A percentile compares a stretch with the other conserved stretches of the same genome.
Evolutionary conservation across 73 alveolate genomes (phyloP).

Genomic region (Diophrys sp.): DNA sequence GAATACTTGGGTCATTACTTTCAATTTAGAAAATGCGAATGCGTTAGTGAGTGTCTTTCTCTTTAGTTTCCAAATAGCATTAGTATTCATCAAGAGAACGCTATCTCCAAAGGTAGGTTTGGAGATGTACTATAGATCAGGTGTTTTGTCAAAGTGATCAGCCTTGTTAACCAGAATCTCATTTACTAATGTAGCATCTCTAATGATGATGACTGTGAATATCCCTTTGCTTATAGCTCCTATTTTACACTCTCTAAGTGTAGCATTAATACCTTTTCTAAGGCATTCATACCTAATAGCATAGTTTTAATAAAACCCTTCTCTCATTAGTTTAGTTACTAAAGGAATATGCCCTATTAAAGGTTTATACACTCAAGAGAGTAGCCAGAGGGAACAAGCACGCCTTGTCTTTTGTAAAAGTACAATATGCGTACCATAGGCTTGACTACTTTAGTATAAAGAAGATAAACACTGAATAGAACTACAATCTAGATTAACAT

Average conservation of each 20-base stretch:
- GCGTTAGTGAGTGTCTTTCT: neutral
- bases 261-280: neutral
- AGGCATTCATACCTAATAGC: neutral
- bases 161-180: neutral
- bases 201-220: neutral
- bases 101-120: neutral
- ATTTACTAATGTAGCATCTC: neutral
- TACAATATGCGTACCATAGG: no score
- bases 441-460: no score
- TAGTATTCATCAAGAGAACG: slow-evolving; percentile 6
- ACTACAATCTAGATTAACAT: no score
- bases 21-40: neutral
- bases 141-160: neutral
- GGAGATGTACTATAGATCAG: neutral
- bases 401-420: no score
- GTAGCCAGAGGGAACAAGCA: no score
- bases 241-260: no score
- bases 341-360: neutral
- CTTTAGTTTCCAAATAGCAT: neutral
- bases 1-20: neutral
- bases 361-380: neutral
- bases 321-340: neutral
- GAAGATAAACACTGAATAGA: no score
- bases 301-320: neutral
- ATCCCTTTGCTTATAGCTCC: neutral